Conservation (phyloP, 2,329 filamentous ascomycete species). For the Didymella pomorum region DNA sequence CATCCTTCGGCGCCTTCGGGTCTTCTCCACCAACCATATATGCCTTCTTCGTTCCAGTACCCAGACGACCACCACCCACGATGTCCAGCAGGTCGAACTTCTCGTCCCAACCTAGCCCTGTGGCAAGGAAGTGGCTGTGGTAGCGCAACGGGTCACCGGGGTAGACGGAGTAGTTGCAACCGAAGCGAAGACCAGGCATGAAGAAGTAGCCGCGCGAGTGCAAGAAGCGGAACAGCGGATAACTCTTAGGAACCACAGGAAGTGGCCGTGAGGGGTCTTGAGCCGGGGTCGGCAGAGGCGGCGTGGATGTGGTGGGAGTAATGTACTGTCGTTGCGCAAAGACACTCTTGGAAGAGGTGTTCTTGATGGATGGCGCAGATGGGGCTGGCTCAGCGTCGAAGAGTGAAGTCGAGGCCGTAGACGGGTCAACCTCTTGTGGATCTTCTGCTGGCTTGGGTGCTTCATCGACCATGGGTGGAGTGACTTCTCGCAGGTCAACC, state of each 20-base stretch:
- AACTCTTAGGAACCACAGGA: conserved; percentile 55
- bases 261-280: conserved; percentile 34
- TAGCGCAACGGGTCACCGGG: conserved; percentile 94
- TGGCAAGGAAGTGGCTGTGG: conserved; percentile 91
- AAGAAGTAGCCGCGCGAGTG: conserved; percentile 84
- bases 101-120: conserved; percentile 86
- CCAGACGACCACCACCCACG: conserved; percentile 84
- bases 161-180: conserved; percentile 93
- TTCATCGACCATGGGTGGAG: neutral
- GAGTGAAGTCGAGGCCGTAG: conserved; percentile 28
- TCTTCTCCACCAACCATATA: conserved; percentile 80
- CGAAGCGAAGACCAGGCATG: conserved; percentile 91
- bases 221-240: conserved; percentile 81
- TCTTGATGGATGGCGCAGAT: conserved; percentile 20
- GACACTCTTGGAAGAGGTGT: conserved; percentile 23
- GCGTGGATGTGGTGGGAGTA: conserved; percentile 58
- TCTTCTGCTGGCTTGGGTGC: neutral
- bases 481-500: conserved; percentile 3
- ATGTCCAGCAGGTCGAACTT: conserved; percentile 85
- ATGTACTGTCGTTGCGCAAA: conserved; percentile 45
- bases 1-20: conserved; percentile 20
- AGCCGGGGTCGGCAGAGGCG: conserved; percentile 38
- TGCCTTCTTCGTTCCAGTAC: conserved; percentile 95
- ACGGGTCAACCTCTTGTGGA: neutral
- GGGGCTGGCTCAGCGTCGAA: conserved; percentile 34